Base-by-base conservation (phyloP, 2,329 filamentous ascomycete species). In the Monosporascus sp. region DNA sequence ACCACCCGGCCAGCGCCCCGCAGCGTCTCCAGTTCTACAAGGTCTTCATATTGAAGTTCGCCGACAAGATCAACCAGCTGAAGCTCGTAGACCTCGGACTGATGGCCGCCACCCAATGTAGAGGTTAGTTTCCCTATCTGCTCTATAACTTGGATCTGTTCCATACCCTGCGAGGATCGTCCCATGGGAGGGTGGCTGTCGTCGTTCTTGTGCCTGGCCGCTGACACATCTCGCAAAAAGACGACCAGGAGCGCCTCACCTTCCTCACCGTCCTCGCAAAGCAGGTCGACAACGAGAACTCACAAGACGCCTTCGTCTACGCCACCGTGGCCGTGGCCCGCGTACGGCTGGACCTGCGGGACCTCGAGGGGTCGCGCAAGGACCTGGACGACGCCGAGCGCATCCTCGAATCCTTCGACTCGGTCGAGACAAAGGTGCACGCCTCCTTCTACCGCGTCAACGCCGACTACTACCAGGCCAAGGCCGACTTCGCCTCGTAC, bases 41-140 rank as follows among this genome's bases (percentile, higher is more conserved):
- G 75, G 86, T 85, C 65, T 99, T 99, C 78, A 88, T 99, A 72
- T 84, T 93, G 71, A 94, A 88, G 73, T 99, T 99, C 69, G 91
- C 92, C 61, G 92, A 96, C 71, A 97, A 95, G 81, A 97, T 99
- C 80, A 99, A 97, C 76, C 93, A 97, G 78, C 80, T 99, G 59
- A 97, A 97, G 81, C 87, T 97, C 62, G 94, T 99, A 61, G 87
- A 89, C 61, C 78, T 99, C 61, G 94, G 91, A 17, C 76, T 97
- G 69, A 89, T 88, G 74, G 89, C 94, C 46, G 91, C 91, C 51
- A 85, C 87, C 65, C 87, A 96, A 76, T 96, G 89, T 73, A 80
- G 82, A 77, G 85, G 90, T 93, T 71, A 3, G 48, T 49, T 27
- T 27, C 20, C 44, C 27, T 45, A 44, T 31, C 8, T 1, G 27